Evolutionary conservation across 2,329 filamentous ascomycete species (phyloP), one percentile per base, ranked within the genome.

Genomic region (Boeremia exigua): DNA sequence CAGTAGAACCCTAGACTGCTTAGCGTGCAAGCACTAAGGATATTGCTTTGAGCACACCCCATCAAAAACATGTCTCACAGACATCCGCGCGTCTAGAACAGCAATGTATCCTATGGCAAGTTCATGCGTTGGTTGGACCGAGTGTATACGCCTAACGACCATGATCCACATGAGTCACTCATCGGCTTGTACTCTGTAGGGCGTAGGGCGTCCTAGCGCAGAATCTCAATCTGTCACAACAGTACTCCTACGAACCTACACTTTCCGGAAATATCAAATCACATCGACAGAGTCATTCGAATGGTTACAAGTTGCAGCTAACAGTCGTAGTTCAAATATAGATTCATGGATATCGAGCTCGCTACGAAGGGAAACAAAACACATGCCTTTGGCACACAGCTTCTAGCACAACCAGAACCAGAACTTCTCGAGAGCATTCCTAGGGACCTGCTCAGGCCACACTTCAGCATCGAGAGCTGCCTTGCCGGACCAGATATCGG

Each of bases 371-470:
- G 40, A 43, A 14, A 34, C 48, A 46, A 33, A 54, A 48, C 15
- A 40, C 28, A 39, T 46, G 43, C 28, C 7, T 46, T n/a, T 28
- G 17, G 34, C 23, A 29, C 3, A 12, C 23, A 19, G n/a, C n/a
- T 15, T 33, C 40, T 71, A 80, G 36, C 76, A 78, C 61, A 81
- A 71, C 78, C 78, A 81, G 65, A 73, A 79, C 79, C 80, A 82
- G 47, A 81, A 68, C 69, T 72, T 80, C 74, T 81, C 77, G 4
- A 79, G n/a, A 34, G 67, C 54, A 54, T 81, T 82, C 54, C 66
- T 75, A 9, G 79, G 78, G 8, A 72, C 51, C 43, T 72, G 68
- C 45, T 81, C 78, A 0, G 73, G 74, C 78, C 78, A 81, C 11
- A 75, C 64, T 57, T 78, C 76, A 6, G 75, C 79, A 67, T 82